Evolutionary conservation across 768 basidiomycete species (phyloP).

Genomic region (Imleria badia): DNA sequence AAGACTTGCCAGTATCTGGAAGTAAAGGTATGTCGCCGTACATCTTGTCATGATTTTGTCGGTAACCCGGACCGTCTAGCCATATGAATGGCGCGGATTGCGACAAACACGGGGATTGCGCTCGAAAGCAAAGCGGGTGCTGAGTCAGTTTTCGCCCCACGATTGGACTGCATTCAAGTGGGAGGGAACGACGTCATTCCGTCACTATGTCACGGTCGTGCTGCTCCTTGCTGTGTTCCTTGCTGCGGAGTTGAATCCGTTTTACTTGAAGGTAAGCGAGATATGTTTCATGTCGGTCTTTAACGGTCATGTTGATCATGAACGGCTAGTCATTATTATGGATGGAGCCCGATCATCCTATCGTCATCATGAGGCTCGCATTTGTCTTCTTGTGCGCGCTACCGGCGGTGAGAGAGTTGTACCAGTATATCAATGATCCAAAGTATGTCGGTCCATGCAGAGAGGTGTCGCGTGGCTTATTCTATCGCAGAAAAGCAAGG

Average conservation of each 20-base stretch:
- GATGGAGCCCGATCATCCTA: slow-evolving; percentile 91
- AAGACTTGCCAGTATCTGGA: slow-evolving; percentile 85
- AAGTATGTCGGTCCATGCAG: slow-evolving; percentile 46
- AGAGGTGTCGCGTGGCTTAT: slow-evolving; percentile 1
- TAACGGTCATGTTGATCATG: slow-evolving; percentile 24
- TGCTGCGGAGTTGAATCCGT: slow-evolving; percentile 83
- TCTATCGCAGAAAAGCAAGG: slow-evolving; percentile 62
- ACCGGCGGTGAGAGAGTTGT: slow-evolving; percentile 81
- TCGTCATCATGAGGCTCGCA: slow-evolving; percentile 69
- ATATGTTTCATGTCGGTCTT: slow-evolving; percentile 10
- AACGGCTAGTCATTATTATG: slow-evolving; percentile 59
- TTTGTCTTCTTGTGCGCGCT: slow-evolving; percentile 84
- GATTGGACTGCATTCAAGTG: slow-evolving; percentile 89
- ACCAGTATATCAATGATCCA: slow-evolving; percentile 80
- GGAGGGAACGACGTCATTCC: slow-evolving; percentile 76
- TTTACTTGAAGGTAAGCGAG: slow-evolving; percentile 74
- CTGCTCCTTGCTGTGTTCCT: slow-evolving; percentile 75
- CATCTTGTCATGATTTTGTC: not conserved
- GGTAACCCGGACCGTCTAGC: slow-evolving; percentile 41
- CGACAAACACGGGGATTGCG: slow-evolving; percentile 75
- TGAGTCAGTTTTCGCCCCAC: slow-evolving; percentile 84
- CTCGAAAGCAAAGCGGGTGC: slow-evolving; percentile 74
- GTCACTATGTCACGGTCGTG: slow-evolving; percentile 74
- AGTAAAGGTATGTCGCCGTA: slow-evolving; percentile 60
- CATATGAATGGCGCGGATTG: slow-evolving; percentile 83